These are phyloP conservation scores for Umbelopsis isabellina DNA, from an alignment of 192 early-diverging fungal genomes.

Conservation along the genomic window DNA sequence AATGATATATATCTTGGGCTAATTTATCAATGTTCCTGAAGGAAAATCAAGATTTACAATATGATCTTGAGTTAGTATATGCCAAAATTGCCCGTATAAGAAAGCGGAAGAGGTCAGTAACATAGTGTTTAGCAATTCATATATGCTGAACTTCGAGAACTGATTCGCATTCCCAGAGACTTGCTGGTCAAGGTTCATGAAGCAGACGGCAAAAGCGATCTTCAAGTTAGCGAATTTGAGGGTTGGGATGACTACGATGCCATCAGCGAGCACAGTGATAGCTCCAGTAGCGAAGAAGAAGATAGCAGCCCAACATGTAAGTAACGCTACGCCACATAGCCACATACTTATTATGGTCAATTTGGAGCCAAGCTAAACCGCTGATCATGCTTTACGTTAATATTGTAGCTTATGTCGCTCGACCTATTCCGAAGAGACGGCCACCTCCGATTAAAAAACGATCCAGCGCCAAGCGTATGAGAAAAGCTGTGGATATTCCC, in stretches of 20 bases:
- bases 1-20: neutral
- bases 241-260: neutral
- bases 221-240: conserved; percentile 2
- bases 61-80: conserved; percentile 3
- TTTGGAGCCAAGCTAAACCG: too few relatives aligned
- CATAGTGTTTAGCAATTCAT: too few relatives aligned
- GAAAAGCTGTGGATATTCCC: conserved; percentile 11
- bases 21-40: neutral
- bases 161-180: neutral
- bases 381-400: neutral
- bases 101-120: conserved; percentile 1
- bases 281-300: conserved; percentile 12
- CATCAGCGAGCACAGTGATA: neutral
- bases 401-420: neutral
- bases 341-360: too few relatives aligned
- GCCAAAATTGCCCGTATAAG: conserved; percentile 14
- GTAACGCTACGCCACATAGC: too few relatives aligned
- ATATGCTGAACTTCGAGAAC: neutral
- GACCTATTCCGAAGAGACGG: conserved; percentile 1
- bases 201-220: neutral
- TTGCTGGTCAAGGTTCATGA: conserved; percentile 23
- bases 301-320: neutral
- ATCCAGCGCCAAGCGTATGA: neutral
- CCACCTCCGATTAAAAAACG: neutral
- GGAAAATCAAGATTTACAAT: neutral